Conservation (phyloP, 83 land plant species). For the Thuja plicata region DNA sequence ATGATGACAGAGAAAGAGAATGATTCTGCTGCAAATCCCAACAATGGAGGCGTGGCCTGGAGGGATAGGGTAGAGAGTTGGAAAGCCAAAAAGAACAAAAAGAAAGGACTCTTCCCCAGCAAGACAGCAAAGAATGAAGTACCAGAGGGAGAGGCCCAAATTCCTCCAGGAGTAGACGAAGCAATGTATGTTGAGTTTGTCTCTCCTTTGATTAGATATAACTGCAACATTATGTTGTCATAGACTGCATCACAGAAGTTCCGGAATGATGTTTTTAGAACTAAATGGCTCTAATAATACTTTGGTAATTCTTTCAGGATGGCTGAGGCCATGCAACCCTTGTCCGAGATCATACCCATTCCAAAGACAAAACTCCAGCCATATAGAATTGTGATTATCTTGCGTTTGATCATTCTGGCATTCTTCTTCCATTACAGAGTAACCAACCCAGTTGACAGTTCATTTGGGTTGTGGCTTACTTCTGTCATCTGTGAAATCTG, state of each 20-base stretch:
- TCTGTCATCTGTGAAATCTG: slow-evolving; percentile 77
- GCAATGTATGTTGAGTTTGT: slow-evolving; percentile 35
- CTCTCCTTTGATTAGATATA: background rate
- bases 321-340: slow-evolving; percentile 23
- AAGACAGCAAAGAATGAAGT: slow-evolving; percentile 29
- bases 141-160: slow-evolving; percentile 7
- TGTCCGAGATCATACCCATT: slow-evolving; percentile 47
- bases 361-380: slow-evolving; percentile 43
- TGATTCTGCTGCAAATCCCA: background rate
- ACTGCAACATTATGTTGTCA: background rate
- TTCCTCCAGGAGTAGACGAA: slow-evolving; percentile 55
- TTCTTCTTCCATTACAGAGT: slow-evolving; percentile 70
- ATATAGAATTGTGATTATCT: slow-evolving; percentile 55
- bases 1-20: background rate
- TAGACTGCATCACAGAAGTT: background rate
- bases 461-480: slow-evolving; percentile 71
- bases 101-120: slow-evolving; percentile 25
- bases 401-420: slow-evolving; percentile 57
- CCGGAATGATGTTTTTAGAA: background rate
- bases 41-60: background rate
- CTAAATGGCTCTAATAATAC: background rate
- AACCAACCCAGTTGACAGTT: slow-evolving; percentile 69
- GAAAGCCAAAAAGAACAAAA: slow-evolving; percentile 60
- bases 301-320: background rate
- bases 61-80: slow-evolving; percentile 59